These are phyloP conservation scores for Ogataea allantospora DNA, from an alignment of 805 yeast genomes.

Conservation along the genomic window DNA sequence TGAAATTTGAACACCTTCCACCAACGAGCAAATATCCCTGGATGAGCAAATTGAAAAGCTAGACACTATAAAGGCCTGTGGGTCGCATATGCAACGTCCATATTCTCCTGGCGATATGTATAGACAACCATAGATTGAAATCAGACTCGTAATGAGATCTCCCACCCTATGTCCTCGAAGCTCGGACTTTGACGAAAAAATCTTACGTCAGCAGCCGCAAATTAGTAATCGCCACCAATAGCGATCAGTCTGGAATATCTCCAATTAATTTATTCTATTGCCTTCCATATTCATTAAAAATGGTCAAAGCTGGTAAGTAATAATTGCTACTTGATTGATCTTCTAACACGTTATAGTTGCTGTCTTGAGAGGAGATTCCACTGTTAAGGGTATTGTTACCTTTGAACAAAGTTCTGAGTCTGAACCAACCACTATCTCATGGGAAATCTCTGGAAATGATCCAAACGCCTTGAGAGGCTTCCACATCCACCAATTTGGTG, in stretches of 20 bases:
- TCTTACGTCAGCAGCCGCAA: slow-evolving; percentile 1
- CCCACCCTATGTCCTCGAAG: background rate
- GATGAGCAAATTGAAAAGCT: slow-evolving; percentile 1
- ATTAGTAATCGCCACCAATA: slow-evolving; percentile 10
- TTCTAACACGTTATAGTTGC: slow-evolving; percentile 67
- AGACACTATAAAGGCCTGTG: background rate
- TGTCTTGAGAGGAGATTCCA: slow-evolving; percentile 92
- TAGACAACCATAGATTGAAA: too few relatives aligned
- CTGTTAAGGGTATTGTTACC: slow-evolving; percentile 80
- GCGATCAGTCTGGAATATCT: slow-evolving; percentile 5
- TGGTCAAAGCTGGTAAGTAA: slow-evolving; percentile 15
- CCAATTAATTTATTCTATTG: too few relatives aligned
- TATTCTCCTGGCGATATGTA: too few relatives aligned
- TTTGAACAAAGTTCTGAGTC: slow-evolving; percentile 81
- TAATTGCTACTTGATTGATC: slow-evolving; percentile 17
- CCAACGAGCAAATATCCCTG: slow-evolving; percentile 2
- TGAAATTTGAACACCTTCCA: slow-evolving; percentile 1
- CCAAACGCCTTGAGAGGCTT: slow-evolving; percentile 90
- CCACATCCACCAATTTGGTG: slow-evolving; percentile 98
- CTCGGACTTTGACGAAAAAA: background rate
- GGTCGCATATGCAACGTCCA: background rate
- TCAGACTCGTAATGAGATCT: too few relatives aligned
- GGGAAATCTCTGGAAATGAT: slow-evolving; percentile 87
- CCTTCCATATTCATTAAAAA: slow-evolving; percentile 1
- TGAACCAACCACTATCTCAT: slow-evolving; percentile 81